Base-by-base conservation (phyloP, 345 rosid species). In the Salix udensis region DNA sequence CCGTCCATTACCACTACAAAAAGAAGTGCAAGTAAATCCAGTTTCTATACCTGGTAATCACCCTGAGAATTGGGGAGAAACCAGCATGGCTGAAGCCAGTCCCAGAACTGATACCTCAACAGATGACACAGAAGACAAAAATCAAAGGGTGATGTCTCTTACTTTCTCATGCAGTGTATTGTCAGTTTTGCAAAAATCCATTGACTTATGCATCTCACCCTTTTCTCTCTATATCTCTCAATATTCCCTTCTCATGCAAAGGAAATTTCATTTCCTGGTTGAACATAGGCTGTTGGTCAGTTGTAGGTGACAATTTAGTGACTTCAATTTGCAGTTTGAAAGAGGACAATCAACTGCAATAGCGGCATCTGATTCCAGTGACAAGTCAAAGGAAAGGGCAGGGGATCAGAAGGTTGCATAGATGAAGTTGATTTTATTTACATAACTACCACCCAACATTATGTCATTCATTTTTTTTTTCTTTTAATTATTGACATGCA, bases 81-180 rank as follows among this genome's bases (percentile, higher is more conserved):
- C 86, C 78, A 80, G 78, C 71, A 85, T 92, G 90, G 93, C 92
- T 39, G 97, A 92, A 81, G 88, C 91, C 55, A 92, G 98, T 82
- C 94, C 97, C 73, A 89, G 89, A 82, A 93, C 96, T 50, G 97
- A 93, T 82, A 87, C 84, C 67, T 94, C 97, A 76, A 88, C 97
- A 52, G 97, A 93, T 42, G 97, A 93, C 75, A 88, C 97, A 36
- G 98, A 93, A 77, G 95, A 91, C 76, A 89, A 88, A 87, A 88
- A 86, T 85, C 92, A 74, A 73, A 86, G 90, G 95, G 98, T 94
- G 82, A 84, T 40, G 58, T 64, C 64, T 76, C 70, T 50, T 24
- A 50, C 44, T 71, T 71, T 23, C 16, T 46, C 44, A 39, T 18
- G 52, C 55, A 58, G 21, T 21, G 18, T 52, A 37, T 37, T 21